Conservation (phyloP, 2,329 filamentous ascomycete genomes). For the Mycosphaerella sp. region DNA sequence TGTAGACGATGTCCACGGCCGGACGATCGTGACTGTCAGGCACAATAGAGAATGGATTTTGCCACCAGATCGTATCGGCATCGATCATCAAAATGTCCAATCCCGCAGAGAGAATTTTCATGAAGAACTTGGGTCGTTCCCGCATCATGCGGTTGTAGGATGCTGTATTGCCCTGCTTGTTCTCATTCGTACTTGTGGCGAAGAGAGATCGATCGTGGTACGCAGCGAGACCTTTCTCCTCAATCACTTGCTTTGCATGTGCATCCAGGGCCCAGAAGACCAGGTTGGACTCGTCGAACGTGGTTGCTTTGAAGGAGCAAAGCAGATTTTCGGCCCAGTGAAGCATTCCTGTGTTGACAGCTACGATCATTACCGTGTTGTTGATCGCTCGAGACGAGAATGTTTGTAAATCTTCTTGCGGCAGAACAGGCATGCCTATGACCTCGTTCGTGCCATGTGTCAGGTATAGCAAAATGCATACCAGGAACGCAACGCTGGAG, state of each 20-base stretch:
- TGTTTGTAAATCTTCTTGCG: neutral
- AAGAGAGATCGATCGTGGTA: conserved; percentile 17
- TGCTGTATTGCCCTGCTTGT: conserved; percentile 15
- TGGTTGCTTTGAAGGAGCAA: conserved; percentile 11
- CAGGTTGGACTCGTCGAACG: conserved; percentile 10
- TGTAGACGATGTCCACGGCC: conserved; percentile 15
- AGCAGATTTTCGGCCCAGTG: conserved; percentile 16
- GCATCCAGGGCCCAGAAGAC: conserved; percentile 22
- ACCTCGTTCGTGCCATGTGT: neutral
- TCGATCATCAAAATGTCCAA: conserved; percentile 22
- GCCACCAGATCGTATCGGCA: conserved; percentile 18
- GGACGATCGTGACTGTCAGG: neutral
- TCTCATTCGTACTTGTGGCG: conserved; percentile 15
- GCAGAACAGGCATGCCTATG: neutral
- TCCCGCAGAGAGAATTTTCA: conserved; percentile 17
- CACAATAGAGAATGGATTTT: conserved; percentile 14
- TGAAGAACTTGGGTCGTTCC: conserved; percentile 19
- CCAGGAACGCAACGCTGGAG: neutral
- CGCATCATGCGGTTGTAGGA: conserved; percentile 19
- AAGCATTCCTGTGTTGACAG: conserved; percentile 16
- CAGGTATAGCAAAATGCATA: neutral
- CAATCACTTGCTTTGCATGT: conserved; percentile 6
- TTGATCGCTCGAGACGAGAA: conserved; percentile 10
- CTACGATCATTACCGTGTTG: conserved; percentile 14
- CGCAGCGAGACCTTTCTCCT: conserved; percentile 4